These are phyloP conservation scores for Boletus edulis DNA, from an alignment of 768 basidiomycete species.

Conservation along the genomic window DNA sequence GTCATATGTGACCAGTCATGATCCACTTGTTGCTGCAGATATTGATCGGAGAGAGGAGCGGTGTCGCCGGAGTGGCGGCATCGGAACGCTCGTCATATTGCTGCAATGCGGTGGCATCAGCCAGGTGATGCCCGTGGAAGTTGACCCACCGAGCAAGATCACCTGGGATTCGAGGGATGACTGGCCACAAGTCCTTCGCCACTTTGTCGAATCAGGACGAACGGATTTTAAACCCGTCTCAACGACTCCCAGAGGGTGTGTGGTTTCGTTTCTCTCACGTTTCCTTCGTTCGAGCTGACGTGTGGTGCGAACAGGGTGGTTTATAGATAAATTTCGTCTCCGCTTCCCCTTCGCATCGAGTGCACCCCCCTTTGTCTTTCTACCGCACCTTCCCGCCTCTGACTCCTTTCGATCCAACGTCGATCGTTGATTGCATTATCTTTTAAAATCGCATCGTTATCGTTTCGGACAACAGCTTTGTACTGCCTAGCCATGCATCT, in stretches of 20 bases:
- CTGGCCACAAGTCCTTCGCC: slow-evolving; percentile 65
- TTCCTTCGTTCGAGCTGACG: slow-evolving; percentile 3
- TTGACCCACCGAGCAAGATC: slow-evolving; percentile 74
- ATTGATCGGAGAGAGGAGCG: slow-evolving; percentile 80
- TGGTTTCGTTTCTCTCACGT: slow-evolving; percentile 10
- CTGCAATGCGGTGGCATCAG: slow-evolving; percentile 73
- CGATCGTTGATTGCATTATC: slow-evolving; percentile 28
- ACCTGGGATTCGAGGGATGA: slow-evolving; percentile 75
- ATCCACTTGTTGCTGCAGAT: slow-evolving; percentile 72
- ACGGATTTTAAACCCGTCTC: slow-evolving; percentile 84
- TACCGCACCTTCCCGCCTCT: neutral
- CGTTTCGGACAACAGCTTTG: slow-evolving; percentile 22
- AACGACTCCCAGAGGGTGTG: slow-evolving; percentile 72
- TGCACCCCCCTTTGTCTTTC: slow-evolving; percentile 10
- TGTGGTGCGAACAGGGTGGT: slow-evolving; percentile 32
- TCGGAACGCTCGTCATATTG: slow-evolving; percentile 72
- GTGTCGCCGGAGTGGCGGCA: slow-evolving; percentile 70
- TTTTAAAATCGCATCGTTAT: slow-evolving; percentile 23
- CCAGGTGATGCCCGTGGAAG: slow-evolving; percentile 86
- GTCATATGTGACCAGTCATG: slow-evolving; percentile 60
- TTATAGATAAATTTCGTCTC: slow-evolving; percentile 36
- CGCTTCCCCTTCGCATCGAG: neutral
- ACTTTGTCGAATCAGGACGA: slow-evolving; percentile 70
- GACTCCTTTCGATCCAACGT: slow-evolving; percentile 18
- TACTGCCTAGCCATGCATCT: slow-evolving; percentile 25